Conservation (phyloP, 1,284 basidiomycete genomes). For the Boletellus deceptivus region DNA sequence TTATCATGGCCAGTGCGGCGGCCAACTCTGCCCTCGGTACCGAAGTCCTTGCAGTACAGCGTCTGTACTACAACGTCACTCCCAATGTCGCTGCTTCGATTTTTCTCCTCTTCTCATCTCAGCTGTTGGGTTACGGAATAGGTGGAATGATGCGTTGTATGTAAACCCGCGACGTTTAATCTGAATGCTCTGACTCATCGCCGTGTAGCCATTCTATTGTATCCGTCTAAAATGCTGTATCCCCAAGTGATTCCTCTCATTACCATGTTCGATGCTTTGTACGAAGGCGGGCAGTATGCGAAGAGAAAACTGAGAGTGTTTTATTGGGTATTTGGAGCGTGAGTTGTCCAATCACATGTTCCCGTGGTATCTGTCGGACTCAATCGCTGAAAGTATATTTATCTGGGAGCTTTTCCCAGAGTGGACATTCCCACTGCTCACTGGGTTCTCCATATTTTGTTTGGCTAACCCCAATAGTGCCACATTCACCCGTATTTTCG, state of each 20-base stretch:
- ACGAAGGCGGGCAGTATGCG: conserved; percentile 32
- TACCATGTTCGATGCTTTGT: conserved; percentile 56
- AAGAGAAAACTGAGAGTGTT: conserved; percentile 48
- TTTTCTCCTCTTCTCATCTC: conserved; percentile 58
- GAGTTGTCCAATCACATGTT: conserved; percentile 5
- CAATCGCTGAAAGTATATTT: conserved; percentile 37
- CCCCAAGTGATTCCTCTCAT: conserved; percentile 54
- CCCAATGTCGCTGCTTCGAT: conserved; percentile 55
- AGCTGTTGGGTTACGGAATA: conserved; percentile 57
- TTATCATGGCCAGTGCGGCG: conserved; percentile 67
- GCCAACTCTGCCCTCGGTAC: conserved; percentile 63
- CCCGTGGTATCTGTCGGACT: not conserved
- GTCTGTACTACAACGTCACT: conserved; percentile 51
- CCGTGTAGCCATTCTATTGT: conserved; percentile 46
- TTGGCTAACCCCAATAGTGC: conserved; percentile 49
- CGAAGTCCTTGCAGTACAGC: conserved; percentile 63
- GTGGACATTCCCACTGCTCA: conserved; percentile 50
- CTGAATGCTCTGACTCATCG: not conserved
- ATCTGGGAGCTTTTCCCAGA: conserved; percentile 51
- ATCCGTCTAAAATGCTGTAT: conserved; percentile 65
- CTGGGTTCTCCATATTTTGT: conserved; percentile 56
- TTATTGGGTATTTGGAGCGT: conserved; percentile 47
- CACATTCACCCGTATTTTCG: conserved; percentile 56
- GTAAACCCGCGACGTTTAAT: not conserved
- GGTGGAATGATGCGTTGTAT: conserved; percentile 48